Percentiles rank a stretch among this genome's conserved stretches.
Conservation (phyloP, 805 yeast species). For the Lachancea sp. region DNA sequence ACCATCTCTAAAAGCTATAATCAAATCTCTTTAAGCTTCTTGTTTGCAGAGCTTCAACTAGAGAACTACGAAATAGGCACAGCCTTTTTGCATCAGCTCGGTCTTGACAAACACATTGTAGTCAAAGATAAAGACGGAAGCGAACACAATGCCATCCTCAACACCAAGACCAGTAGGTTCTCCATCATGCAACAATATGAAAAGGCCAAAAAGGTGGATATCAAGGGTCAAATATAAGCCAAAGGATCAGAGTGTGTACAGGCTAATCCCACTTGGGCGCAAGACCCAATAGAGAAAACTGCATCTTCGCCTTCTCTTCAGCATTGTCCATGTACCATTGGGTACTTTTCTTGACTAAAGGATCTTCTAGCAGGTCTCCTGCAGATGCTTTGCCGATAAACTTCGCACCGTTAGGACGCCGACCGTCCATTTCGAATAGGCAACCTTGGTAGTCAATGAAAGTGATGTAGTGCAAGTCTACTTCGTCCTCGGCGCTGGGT, state of each 20-base stretch:
- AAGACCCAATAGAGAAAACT: slow-evolving; percentile 73
- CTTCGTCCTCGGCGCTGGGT: slow-evolving; percentile 48
- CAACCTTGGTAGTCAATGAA: slow-evolving; percentile 54
- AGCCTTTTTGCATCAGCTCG: slow-evolving; percentile 38
- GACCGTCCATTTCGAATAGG: slow-evolving; percentile 83
- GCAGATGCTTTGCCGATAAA: slow-evolving; percentile 42
- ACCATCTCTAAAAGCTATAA: slow-evolving; percentile 53
- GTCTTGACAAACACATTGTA: slow-evolving; percentile 33
- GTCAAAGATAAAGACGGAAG: slow-evolving; percentile 22
- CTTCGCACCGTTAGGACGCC: slow-evolving; percentile 64
- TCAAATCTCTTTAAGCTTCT: slow-evolving; percentile 36
- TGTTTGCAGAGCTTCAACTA: slow-evolving; percentile 39
- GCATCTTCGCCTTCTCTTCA: slow-evolving; percentile 50
- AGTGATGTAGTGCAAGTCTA: slow-evolving; percentile 72
- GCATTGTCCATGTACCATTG: slow-evolving; percentile 60
- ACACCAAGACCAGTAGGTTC: slow-evolving; percentile 31
- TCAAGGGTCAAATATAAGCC: slow-evolving; percentile 72
- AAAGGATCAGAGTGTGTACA: neutral
- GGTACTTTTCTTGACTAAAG: slow-evolving; percentile 47
- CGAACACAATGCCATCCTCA: slow-evolving; percentile 31
- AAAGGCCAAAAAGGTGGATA: slow-evolving; percentile 59
- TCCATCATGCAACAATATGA: slow-evolving; percentile 35
- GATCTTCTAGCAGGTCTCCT: slow-evolving; percentile 48
- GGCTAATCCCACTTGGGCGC: slow-evolving; percentile 47
- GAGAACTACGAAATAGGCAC: slow-evolving; percentile 33